Evolutionary conservation across 1,284 basidiomycete species (phyloP).

Genomic region (Trametes sp.): DNA sequence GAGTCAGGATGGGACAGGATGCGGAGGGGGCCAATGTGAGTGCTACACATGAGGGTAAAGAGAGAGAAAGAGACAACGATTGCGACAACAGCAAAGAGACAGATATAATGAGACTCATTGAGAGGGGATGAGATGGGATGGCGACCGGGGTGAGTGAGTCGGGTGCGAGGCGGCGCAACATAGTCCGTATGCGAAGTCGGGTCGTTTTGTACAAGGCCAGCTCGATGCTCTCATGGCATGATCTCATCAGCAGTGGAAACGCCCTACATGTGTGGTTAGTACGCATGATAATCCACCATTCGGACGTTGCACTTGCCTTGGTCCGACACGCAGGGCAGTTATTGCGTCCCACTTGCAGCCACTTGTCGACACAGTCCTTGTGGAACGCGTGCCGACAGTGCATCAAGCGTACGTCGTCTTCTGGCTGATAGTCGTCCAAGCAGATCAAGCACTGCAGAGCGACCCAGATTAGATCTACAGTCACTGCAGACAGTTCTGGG

Average conservation of each 20-base stretch:
- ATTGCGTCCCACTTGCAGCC: constrained; percentile 86
- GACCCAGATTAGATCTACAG: constrained; percentile 9
- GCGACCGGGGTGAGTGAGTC: background rate
- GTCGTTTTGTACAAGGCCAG: no score
- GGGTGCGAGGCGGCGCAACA: constrained; percentile 1
- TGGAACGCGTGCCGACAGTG: constrained; percentile 88
- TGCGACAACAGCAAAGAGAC: constrained; percentile 29
- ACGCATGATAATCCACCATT: background rate
- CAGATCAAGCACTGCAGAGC: constrained; percentile 76
- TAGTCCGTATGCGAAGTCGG: constrained; percentile 13
- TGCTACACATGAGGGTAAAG: constrained; percentile 34
- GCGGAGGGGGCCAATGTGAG: constrained; percentile 12
- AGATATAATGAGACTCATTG: no score
- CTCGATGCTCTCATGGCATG: background rate
- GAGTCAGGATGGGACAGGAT: background rate
- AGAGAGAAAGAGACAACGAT: constrained; percentile 21
- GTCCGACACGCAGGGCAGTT: constrained; percentile 91
- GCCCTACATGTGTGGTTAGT: constrained; percentile 27
- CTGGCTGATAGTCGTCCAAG: constrained; percentile 78
- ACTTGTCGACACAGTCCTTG: constrained; percentile 84
- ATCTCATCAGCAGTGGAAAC: constrained; percentile 34
- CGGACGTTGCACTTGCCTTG: constrained; percentile 51
- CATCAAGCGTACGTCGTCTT: constrained; percentile 82
- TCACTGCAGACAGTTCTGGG: background rate
- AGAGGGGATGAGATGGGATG: constrained; percentile 10